Conservation (phyloP, 345 rosid species). For the Aquilaria yunnanensis region DNA sequence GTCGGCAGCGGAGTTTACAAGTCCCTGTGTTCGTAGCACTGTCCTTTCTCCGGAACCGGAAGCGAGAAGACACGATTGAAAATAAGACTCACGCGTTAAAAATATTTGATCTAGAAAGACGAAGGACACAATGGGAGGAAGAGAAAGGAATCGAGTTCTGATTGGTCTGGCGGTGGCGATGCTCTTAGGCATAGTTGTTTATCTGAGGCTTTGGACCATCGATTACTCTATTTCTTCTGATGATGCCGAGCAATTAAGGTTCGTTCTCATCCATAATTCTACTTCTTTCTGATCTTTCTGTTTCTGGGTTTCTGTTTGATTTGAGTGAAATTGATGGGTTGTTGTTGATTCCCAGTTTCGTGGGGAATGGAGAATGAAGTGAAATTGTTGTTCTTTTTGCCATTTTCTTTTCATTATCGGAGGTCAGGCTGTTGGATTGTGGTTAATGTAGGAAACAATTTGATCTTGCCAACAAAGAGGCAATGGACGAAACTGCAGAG, state of each 20-base stretch:
- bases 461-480: slow-evolving; percentile 87
- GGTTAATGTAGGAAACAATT: slow-evolving; percentile 55
- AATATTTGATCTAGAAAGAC: no score
- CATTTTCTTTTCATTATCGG: neutral
- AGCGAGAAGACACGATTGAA: no score
- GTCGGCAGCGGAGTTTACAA: no score
- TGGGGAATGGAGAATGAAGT: neutral
- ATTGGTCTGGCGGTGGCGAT: slow-evolving; percentile 37
- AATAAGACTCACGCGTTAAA: no score
- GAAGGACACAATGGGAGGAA: slow-evolving; percentile 16
- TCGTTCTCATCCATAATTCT: neutral
- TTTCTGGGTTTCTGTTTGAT: neutral
- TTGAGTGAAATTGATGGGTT: no score
- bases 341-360: neutral
- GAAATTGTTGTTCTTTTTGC: neutral
- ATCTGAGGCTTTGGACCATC: slow-evolving; percentile 56
- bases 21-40: no score
- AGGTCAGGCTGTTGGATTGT: neutral
- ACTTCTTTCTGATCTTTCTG: neutral
- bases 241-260: slow-evolving; percentile 57
- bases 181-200: slow-evolving; percentile 49
- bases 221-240: slow-evolving; percentile 48
- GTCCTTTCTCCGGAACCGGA: no score
- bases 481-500: slow-evolving; percentile 94
- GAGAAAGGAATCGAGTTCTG: slow-evolving; percentile 30